Base-by-base conservation (phyloP, 2,329 filamentous ascomycete species). In the Fusarium caatingaense region DNA sequence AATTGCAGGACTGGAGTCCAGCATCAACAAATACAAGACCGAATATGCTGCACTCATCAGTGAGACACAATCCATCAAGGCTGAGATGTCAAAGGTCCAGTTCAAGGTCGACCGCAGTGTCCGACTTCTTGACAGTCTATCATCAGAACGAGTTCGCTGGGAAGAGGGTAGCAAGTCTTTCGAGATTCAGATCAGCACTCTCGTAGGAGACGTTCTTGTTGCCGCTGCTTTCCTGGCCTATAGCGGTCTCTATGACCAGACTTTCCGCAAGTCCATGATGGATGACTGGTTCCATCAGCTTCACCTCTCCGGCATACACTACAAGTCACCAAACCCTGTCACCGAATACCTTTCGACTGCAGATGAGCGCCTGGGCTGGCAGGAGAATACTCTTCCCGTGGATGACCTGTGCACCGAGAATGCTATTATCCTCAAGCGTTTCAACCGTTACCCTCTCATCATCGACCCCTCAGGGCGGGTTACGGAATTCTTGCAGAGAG, bases 371-470 rank as follows among this genome's bases (percentile, higher is more conserved):
- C 87, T 99, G 34, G 89, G 92, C 69, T 99, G 96, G 96, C 97
- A 99, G 83, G 92, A 94, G 75, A 93, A 99, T 78, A 91, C 91
- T 18, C 84, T 99, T 51, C 96, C 97, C 4, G 95, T 98, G 7
- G 96, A 99, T 78, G 96, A 99, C 77, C 88, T 99, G 42, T 99
- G 96, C 86, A 99, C 96, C 1, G 96, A 99, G 81, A 99, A 99
- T 77, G 96, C 97, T 46, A 98, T 99, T 76, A 92, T 99, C 72
- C 88, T 99, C 66, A 94, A 98, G 84, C 91, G 96, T 62, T 99
- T 98, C 89, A 99, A 99, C 83, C 89, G 96, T 69, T 99, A 99
- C 80, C 96, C 97, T 46, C 88, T 99, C 65, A 98, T 99, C 80
- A 97, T 99, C 78, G 96, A 99, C 80, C 97, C 97, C 2, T 98